Percentiles rank a stretch among this genome's conserved stretches.
These are phyloP conservation scores for Asterochloris sp. DNA, from an alignment of 139 green algal genomes.

Conservation along the genomic window DNA sequence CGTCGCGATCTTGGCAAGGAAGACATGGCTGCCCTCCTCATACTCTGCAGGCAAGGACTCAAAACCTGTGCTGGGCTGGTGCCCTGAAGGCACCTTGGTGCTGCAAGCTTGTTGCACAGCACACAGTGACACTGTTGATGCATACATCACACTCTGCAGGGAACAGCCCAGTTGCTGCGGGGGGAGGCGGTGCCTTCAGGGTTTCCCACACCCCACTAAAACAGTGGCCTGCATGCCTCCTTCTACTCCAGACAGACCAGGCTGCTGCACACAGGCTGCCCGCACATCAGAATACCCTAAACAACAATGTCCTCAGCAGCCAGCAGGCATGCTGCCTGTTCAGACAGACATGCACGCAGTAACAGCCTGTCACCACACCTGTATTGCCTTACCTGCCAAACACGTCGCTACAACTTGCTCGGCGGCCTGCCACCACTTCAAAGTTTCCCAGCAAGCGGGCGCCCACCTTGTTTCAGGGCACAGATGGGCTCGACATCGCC, in stretches of 20 bases:
- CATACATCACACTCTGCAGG: too few relatives aligned
- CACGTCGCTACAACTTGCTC: too few relatives aligned
- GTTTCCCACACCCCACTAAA: too few relatives aligned
- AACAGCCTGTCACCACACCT: neutral
- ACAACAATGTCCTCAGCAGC: too few relatives aligned
- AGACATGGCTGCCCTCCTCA: slow-evolving; percentile 56
- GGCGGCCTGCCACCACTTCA: neutral
- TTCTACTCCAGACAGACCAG: too few relatives aligned
- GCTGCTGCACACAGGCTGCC: too few relatives aligned
- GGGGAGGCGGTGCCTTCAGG: neutral
- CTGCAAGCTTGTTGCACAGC: neutral
- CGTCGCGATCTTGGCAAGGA: slow-evolving; percentile 64
- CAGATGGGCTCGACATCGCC: slow-evolving; percentile 41
- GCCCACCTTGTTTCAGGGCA: slow-evolving; percentile 38
- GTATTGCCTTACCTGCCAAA: neutral
- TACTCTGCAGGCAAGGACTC: slow-evolving; percentile 54
- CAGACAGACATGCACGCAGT: neutral
- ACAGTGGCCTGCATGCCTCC: too few relatives aligned
- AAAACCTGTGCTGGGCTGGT: slow-evolving; percentile 16
- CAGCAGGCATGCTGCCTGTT: too few relatives aligned
- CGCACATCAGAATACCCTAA: too few relatives aligned
- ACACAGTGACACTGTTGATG: neutral
- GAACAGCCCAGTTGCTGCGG: neutral
- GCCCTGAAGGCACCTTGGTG: neutral
- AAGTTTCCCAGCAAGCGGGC: neutral